Evolutionary conservation across 257 asterid genomes (phyloP), one percentile per base, ranked within the genome.

Genomic region (Lavandula angustifolia): DNA sequence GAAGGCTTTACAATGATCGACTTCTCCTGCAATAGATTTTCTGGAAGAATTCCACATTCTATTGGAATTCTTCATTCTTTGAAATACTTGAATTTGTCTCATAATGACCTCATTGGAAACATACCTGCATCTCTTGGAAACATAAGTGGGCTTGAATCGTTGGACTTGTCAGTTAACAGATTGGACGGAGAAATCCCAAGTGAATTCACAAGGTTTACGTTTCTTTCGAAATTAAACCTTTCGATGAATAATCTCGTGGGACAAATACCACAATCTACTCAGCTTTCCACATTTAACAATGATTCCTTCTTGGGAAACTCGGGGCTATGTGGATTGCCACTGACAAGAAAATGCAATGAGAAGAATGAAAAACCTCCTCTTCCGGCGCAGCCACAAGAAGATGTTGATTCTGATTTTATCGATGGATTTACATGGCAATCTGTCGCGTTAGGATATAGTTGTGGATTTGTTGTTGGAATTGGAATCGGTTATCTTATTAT

Each of bases 251-350:
- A 70, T 47, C 61, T 75, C 4, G 63, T n/a, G 12, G 76, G 74
- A 2, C 9, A 4, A 5, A 66, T 65, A 22, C 70, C 62, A 12
- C 51, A n/a, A 53, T 31, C 61, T 4, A 4, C 13, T 3, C 65
- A 64, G 2, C 14, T 75, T 14, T 17, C 12, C 22, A 69, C 73
- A 4, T 75, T 68, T 49, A 46, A 37, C 0, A 69, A 68, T n/a
- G 29, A 31, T 3, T 74, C 75, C 0, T 74, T 54, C 47, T 1
- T 48, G 1, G 75, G 75, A 17, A 74, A 74, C 47, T 2, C 1
- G 0, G 68, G 67, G 11, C 42, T 68, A 13, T 74, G 79, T 16
- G 75, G 79, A 18, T 4, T 6, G 38, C 76, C 80, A 11, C 44
- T 59, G 66, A 60, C 49, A 3, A 53, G 18, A 43, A 53, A 44